A percentile compares a stretch with the other conserved stretches of the same genome.
Conservation (phyloP, 2,329 filamentous ascomycete species). For the Talaromyces sp. region DNA sequence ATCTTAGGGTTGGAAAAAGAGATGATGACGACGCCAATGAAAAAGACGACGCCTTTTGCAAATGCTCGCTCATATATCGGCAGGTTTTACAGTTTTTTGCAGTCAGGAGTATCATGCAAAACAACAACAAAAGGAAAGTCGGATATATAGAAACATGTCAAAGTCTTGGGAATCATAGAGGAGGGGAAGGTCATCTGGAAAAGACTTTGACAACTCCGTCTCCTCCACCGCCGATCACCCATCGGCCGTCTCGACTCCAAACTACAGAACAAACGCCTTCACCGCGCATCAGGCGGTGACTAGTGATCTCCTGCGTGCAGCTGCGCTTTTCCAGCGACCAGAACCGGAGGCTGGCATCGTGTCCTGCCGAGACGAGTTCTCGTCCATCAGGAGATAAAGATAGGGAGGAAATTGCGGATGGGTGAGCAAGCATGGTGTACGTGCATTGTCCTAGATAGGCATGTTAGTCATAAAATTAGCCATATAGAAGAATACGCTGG, state of each 20-base stretch:
- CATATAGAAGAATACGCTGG: neutral
- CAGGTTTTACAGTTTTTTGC: neutral
- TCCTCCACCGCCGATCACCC: conserved; percentile 90
- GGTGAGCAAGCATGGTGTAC: conserved; percentile 97
- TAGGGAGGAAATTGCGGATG: conserved; percentile 84
- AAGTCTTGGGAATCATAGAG: neutral
- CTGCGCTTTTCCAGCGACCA: conserved; percentile 95
- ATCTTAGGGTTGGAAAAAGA: neutral
- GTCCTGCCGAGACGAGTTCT: conserved; percentile 91
- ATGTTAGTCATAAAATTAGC: neutral
- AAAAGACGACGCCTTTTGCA: conserved; percentile 11
- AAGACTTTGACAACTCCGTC: conserved; percentile 96
- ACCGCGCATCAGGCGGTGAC: conserved; percentile 88
- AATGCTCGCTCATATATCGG: conserved; percentile 13
- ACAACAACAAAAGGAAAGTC: neutral
- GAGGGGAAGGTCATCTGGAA: conserved; percentile 29
- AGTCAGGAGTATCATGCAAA: neutral
- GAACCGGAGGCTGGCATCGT: conserved; percentile 92
- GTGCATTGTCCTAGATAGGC: conserved; percentile 82
- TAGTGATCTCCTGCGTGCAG: conserved; percentile 93
- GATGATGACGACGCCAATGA: neutral
- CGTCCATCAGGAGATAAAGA: conserved; percentile 89
- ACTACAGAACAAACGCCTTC: conserved; percentile 92
- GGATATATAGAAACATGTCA: neutral
- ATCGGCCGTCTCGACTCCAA: conserved; percentile 92